Base-by-base conservation (phyloP, 805 yeast genomes). In the Barnettozyma sucrosica region DNA sequence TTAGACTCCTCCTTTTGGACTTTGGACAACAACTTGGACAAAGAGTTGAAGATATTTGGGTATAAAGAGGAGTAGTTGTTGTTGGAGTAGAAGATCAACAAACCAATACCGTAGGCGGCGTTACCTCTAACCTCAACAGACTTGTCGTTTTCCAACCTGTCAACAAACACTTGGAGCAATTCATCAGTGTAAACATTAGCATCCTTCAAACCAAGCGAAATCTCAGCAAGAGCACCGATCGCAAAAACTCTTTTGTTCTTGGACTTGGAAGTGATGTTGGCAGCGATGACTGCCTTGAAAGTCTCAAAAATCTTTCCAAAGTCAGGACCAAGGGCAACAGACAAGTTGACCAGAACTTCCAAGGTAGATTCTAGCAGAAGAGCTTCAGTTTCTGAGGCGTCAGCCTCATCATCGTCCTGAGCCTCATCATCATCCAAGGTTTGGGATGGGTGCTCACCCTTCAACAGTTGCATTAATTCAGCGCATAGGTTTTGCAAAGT, bases 61-160 rank as follows among this genome's bases (percentile, higher is more conserved):
- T 83, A 92, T 41, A 78, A 70, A 34, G 81, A 66, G 36, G 85
- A 70, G 54, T 83, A 75, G 53, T 59, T 50, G 20, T 53, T 56
- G 16, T 66, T 51, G 25, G 82, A 71, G 48, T 76, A 58, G 58
- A 74, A 71, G 42, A 76, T 66, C 51, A 89, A 68, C 51, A 89
- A 67, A 58, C 99, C 99, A 56, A 87, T 81, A 73, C 98, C 99
- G 65, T 89, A 93, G 16, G 97, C 97, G 45, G 97, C 92, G 58
- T 89, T 87, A 58, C 96, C 90, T 69, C 92, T 85, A 50, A 89
- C 97, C 63, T 89, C 96, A 53, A 86, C 72, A 14, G 93, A 84
- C 60, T 80, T 80, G 64, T 85, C 89, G 61, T 81, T 80, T 48
- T 84, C 76, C 51, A 92, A 74, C 55, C 84, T 81, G 50, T 79